Percentiles rank a stretch among this genome's conserved stretches.
Evolutionary conservation across 495 filamentous ascomycete species (phyloP).

Genomic region (Achaetomiella virescens): DNA sequence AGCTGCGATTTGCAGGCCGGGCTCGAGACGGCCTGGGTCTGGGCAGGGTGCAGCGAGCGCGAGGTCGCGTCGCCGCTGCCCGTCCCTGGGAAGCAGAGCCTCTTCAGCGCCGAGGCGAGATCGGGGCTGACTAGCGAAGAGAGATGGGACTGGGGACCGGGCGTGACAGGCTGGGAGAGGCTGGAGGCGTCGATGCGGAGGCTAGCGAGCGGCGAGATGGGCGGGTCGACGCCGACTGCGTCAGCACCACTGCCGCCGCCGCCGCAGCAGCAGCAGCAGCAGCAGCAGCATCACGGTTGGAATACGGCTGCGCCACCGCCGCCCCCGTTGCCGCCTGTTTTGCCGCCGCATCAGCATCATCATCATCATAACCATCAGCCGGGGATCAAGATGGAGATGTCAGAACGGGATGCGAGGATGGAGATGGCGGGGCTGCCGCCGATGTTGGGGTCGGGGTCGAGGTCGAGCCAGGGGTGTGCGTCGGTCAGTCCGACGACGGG

Average conservation of each 20-base stretch:
- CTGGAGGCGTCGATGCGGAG: slow-evolving; percentile 23
- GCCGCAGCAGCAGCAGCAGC: not conserved
- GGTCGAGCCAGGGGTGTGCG: not conserved
- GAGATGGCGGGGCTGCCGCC: slow-evolving; percentile 9
- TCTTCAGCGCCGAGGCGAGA: slow-evolving; percentile 23
- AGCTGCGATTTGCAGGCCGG: slow-evolving; percentile 87
- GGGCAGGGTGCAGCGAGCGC: slow-evolving; percentile 63
- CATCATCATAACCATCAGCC: slow-evolving; percentile 10
- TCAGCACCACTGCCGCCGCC: not conserved
- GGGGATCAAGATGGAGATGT: slow-evolving; percentile 32
- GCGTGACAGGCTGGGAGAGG: slow-evolving; percentile 21
- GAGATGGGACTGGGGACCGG: slow-evolving; percentile 18
- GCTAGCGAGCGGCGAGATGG: slow-evolving; percentile 16
- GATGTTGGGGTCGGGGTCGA: not conserved
- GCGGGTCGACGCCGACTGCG: not conserved
- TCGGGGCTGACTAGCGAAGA: slow-evolving; percentile 24
- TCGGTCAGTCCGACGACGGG: slow-evolving; percentile 25
- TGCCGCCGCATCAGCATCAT: slow-evolving; percentile 11
- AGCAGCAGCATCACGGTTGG: slow-evolving; percentile 1
- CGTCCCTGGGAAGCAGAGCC: not conserved
- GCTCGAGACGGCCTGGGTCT: slow-evolving; percentile 76
- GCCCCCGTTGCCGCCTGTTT: not conserved
- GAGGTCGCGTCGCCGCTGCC: slow-evolving; percentile 11
- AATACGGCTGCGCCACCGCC: not conserved
- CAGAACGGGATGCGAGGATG: slow-evolving; percentile 21